Evolutionary conservation across 1,284 basidiomycete genomes (phyloP).

Genomic region (Kwoniella shivajii): DNA sequence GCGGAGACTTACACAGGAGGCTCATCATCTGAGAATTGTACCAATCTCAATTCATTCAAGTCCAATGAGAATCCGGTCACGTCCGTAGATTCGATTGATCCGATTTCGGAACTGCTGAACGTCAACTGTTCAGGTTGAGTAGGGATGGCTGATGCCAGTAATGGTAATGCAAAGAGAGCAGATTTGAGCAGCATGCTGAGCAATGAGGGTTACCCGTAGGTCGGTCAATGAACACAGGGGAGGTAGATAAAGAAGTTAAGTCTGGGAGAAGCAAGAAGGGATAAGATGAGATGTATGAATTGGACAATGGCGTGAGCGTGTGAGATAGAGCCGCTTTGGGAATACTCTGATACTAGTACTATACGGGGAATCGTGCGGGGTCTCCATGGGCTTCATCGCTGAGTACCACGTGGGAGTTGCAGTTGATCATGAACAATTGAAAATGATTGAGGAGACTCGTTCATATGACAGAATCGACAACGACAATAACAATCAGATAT

Average conservation of each 20-base stretch:
- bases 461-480: no score
- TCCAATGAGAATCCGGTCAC: constrained; percentile 57
- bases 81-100: background rate
- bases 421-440: no score
- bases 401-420: no score
- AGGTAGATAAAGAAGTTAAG: background rate
- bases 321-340: constrained; percentile 9
- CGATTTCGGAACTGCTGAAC: constrained; percentile 13
- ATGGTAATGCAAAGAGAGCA: constrained; percentile 36
- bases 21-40: constrained; percentile 68
- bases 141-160: constrained; percentile 41
- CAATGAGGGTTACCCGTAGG: background rate
- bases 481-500: no score
- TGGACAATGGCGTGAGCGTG: constrained; percentile 4
- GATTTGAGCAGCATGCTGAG: constrained; percentile 40
- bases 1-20: constrained; percentile 55
- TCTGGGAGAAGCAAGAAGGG: background rate
- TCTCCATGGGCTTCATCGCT: no score
- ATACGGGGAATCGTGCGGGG: background rate
- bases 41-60: constrained; percentile 69
- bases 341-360: background rate
- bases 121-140: constrained; percentile 23
- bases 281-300: background rate
- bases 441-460: no score
- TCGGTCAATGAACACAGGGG: no score